Conservation (phyloP, 805 yeast species). For the Schizosaccharomyces japonicus region DNA sequence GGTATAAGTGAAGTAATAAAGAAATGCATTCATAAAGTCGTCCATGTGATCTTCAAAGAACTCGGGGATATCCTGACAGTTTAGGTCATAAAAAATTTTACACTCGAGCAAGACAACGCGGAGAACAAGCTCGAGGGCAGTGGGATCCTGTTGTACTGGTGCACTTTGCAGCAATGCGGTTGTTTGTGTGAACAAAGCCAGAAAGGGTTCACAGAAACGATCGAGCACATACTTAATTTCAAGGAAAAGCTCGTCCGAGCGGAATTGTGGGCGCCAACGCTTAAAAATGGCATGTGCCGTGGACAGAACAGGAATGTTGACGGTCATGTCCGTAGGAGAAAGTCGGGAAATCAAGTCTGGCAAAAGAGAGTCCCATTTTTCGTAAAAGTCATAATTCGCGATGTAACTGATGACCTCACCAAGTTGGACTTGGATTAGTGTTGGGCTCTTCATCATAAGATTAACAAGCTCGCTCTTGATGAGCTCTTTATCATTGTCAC, state of each 20-base stretch:
- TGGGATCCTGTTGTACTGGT: slow-evolving; percentile 22
- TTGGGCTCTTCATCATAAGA: slow-evolving; percentile 67
- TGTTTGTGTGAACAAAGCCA: slow-evolving; percentile 40
- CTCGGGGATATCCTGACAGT: slow-evolving; percentile 95
- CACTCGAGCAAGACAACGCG: slow-evolving; percentile 48
- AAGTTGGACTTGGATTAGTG: slow-evolving; percentile 56
- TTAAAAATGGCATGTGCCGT: slow-evolving; percentile 92
- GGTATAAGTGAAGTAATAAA: slow-evolving; percentile 47
- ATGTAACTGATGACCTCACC: slow-evolving; percentile 83
- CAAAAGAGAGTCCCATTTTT: slow-evolving; percentile 56
- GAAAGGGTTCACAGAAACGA: slow-evolving; percentile 59
- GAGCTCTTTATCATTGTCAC: neutral
- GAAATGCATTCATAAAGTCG: slow-evolving; percentile 55
- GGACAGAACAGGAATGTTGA: slow-evolving; percentile 61
- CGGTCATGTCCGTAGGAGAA: slow-evolving; percentile 37
- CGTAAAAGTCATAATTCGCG: slow-evolving; percentile 91
- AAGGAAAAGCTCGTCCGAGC: slow-evolving; percentile 67
- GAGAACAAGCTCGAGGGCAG: slow-evolving; percentile 31
- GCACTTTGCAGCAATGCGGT: slow-evolving; percentile 37
- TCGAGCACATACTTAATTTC: slow-evolving; percentile 74
- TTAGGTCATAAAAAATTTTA: slow-evolving; percentile 75
- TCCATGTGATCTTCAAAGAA: slow-evolving; percentile 79
- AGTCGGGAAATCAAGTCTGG: slow-evolving; percentile 46
- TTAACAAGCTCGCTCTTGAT: slow-evolving; percentile 58
- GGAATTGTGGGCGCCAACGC: slow-evolving; percentile 85